Evolutionary conservation across 257 asterid genomes (phyloP), one percentile per base, ranked within the genome.

Genomic region (Nicotiana paniculata): DNA sequence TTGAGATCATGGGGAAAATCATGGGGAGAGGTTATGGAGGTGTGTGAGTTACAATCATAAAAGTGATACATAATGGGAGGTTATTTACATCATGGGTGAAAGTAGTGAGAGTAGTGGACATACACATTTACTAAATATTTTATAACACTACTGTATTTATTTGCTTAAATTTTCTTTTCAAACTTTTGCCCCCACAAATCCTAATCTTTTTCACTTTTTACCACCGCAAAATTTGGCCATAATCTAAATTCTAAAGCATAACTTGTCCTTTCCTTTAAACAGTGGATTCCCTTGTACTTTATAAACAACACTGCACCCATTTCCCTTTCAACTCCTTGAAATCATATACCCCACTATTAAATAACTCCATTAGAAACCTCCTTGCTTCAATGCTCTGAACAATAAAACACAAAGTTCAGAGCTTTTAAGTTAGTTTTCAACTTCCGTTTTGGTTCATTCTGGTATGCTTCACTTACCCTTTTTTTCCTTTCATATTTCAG

Each of bases 261-360:
- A 32, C 43, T 84, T 86, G 86, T 86, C 88, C 85, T 87, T 88
- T 87, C 85, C 81, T 68, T 32, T 28, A 77, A 33, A 80, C 82
- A 85, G 86, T 90, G 33, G 82, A 83, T 81, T 85, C 89, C 88
- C 89, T 85, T 46, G 67, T 84, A 90, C 88, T 85, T 87, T 85
- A 55, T 86, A 88, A 78, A 80, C 85, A 66, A 43, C 48, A 43
- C 48, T 82, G 81, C 77, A 43, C 72, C 69, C 77, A 63, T 82
- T 77, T 76, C 77, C 59, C 51, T 55, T 80, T 37, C 69, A 65
- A 30, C 69, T 61, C 51, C 37, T 51, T 65, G 35, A 82, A 72
- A 67, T 39, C 48, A 39, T 66, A 79, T 72, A 81, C 57, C 62
- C 51, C 83, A 28, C 77, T 9, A 43, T 53, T 54, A 46, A 64